These are phyloP conservation scores for Debaryomyces castellii DNA, from an alignment of 805 yeast genomes.

Conservation along the genomic window DNA sequence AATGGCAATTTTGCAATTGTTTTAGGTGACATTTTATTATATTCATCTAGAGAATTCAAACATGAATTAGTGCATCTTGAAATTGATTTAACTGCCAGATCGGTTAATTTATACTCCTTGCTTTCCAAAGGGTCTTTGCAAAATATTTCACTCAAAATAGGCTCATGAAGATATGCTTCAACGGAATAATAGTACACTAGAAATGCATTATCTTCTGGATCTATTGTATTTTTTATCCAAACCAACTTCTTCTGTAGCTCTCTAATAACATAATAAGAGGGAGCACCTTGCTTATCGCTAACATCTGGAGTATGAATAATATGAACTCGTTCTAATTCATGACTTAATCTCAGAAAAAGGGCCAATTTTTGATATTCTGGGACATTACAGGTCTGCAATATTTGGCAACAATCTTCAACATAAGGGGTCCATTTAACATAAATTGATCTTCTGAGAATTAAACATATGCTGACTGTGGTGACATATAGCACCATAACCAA, in stretches of 20 bases:
- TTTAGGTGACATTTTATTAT: slow-evolving; percentile 41
- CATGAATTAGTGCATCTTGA: slow-evolving; percentile 55
- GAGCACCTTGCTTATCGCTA: slow-evolving; percentile 17
- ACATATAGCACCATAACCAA: slow-evolving; percentile 60
- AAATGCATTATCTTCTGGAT: slow-evolving; percentile 37
- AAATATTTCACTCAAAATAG: slow-evolving; percentile 32
- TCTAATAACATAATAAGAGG: slow-evolving; percentile 37
- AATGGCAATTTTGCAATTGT: slow-evolving; percentile 58
- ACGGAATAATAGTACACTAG: slow-evolving; percentile 59
- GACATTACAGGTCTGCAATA: slow-evolving; percentile 40
- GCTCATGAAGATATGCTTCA: slow-evolving; percentile 67
- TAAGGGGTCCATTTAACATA: slow-evolving; percentile 64
- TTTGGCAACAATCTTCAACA: slow-evolving; percentile 57
- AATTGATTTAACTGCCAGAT: slow-evolving; percentile 41
- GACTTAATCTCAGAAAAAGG: slow-evolving; percentile 56
- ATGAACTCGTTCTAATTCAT: slow-evolving; percentile 59
- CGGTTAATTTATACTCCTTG: slow-evolving; percentile 13
- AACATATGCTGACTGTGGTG: slow-evolving; percentile 59
- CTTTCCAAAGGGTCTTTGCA: slow-evolving; percentile 6
- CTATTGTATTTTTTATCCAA: slow-evolving; percentile 37
- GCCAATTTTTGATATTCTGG: slow-evolving; percentile 46
- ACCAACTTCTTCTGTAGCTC: slow-evolving; percentile 53
- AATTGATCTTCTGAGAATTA: slow-evolving; percentile 63
- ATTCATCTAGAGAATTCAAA: slow-evolving; percentile 49
- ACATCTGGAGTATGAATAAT: slow-evolving; percentile 42